phyloP scores from a whole-genome alignment of 495 filamentous ascomycete species.

The Penicillium odoratum region DNA sequence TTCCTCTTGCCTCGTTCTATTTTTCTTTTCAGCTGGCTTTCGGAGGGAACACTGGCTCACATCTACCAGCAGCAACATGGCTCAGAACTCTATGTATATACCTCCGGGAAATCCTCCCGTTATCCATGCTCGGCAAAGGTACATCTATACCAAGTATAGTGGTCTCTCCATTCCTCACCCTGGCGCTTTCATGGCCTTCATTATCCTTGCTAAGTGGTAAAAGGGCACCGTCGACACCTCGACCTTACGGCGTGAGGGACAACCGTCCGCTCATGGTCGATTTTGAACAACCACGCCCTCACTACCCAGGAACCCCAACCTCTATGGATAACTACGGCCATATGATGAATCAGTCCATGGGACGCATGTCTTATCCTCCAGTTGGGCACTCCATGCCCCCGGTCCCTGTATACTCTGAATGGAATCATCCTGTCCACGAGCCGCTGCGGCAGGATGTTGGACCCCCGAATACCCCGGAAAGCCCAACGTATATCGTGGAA shows the following conservation, averaged over 20 bases:
- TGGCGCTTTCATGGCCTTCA: conserved; percentile 6
- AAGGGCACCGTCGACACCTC: conserved; percentile 35
- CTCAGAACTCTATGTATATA: conserved; percentile 37
- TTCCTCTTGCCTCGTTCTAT: conserved; percentile 9
- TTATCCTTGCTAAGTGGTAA: conserved; percentile 32
- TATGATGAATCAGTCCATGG: conserved; percentile 24
- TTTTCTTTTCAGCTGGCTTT: not conserved
- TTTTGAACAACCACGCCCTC: conserved; percentile 31
- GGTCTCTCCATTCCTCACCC: conserved; percentile 11
- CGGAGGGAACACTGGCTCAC: conserved; percentile 29
- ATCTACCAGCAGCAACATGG: conserved; percentile 32
- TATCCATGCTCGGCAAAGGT: conserved; percentile 47
- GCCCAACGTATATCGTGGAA: conserved; percentile 43
- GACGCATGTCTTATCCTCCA: conserved; percentile 41
- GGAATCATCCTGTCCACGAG: conserved; percentile 39
- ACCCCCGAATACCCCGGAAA: conserved; percentile 33
- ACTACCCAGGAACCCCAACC: conserved; percentile 32
- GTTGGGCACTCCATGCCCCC: conserved; percentile 34
- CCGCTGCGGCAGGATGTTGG: conserved; percentile 35
- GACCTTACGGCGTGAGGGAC: conserved; percentile 34
- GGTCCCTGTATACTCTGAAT: conserved; percentile 35
- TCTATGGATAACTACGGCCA: conserved; percentile 27
- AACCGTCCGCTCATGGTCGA: conserved; percentile 30
- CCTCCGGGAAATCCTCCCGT: conserved; percentile 34
- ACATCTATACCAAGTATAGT: conserved; percentile 25